Evolutionary conservation across 805 yeast species (phyloP), one percentile per base, ranked within the genome.

Genomic region (Naumovozyma castellii): DNA sequence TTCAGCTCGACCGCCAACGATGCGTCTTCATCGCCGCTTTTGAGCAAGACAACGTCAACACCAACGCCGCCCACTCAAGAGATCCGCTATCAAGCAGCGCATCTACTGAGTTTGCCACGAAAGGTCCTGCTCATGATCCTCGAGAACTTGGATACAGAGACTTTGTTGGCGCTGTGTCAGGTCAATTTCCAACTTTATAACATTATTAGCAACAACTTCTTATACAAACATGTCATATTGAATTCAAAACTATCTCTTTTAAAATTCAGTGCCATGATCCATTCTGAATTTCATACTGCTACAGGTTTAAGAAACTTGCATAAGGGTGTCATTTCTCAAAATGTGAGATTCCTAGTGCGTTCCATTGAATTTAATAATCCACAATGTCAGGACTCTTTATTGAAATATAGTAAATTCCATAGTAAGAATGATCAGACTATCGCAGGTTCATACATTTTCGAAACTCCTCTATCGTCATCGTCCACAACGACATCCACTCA

Each of bases 321-420:
- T n/a, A 18, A 36, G 14, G 29, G 37, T 3, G 32, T 17, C 9
- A 29, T 33, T 6, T 44, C 53, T 3, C 50, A 50, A 34, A 56
- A 56, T 36, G 46, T 48, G 4, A 45, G 64, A 25, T 55, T 55
- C 37, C 37, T 57, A 22, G 54, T 57, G 3, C 45, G 47, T 17
- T 41, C 54, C 12, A 46, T 57, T 13, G 59, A 57, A 29, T 59
- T 59, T 39, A 47, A 41, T 8, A 43, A 57, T 25, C 64, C 64
- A 4, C 54, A 53, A 35, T 58, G 56, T 32, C 62, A 57, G 36
- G 63, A 59, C 39, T 57, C 63, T 13, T 34, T 59, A 8, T 44
- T 58, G 39, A 59, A 59, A 42, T 59, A 59, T 38, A 49, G 59
- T 37, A 56, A 53, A 34, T 59, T 43, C 34, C 45, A 56, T 29